These are phyloP conservation scores for Hypoxylon sp. DNA, from an alignment of 2,329 filamentous ascomycete genomes.

Conservation along the genomic window DNA sequence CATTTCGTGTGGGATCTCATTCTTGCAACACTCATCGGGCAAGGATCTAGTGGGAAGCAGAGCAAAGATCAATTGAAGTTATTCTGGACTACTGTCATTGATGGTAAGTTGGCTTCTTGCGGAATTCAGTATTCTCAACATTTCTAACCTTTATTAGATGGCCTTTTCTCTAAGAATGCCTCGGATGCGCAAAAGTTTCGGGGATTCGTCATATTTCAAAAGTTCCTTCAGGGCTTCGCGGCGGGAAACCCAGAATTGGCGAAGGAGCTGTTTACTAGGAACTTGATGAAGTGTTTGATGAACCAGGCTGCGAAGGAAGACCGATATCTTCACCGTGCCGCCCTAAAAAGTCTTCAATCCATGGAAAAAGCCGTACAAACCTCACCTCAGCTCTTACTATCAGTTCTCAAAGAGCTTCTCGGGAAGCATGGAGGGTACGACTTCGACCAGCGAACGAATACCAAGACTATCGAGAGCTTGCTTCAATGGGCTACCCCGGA, in stretches of 20 bases:
- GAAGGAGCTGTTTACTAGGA: slow-evolving; percentile 77
- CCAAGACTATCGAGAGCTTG: slow-evolving; percentile 82
- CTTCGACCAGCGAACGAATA: slow-evolving; percentile 87
- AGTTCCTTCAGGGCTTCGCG: slow-evolving; percentile 67
- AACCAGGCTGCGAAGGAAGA: slow-evolving; percentile 83
- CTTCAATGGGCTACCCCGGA: slow-evolving; percentile 66
- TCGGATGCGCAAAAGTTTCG: slow-evolving; percentile 91
- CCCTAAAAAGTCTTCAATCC: slow-evolving; percentile 76
- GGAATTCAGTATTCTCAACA: too few relatives aligned
- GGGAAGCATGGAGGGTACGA: slow-evolving; percentile 75
- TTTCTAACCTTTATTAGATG: slow-evolving; percentile 61
- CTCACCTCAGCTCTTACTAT: slow-evolving; percentile 65
- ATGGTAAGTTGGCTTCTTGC: slow-evolving; percentile 67
- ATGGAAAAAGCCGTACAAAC: slow-evolving; percentile 71
- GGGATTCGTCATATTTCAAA: slow-evolving; percentile 87
- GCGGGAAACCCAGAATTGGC: slow-evolving; percentile 58
- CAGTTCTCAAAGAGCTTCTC: slow-evolving; percentile 73
- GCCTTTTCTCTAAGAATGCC: slow-evolving; percentile 81
- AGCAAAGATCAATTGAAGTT: slow-evolving; percentile 67
- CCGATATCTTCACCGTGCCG: slow-evolving; percentile 80
- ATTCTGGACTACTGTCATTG: slow-evolving; percentile 88
- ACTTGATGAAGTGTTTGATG: slow-evolving; percentile 81
- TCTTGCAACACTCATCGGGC: slow-evolving; percentile 61
- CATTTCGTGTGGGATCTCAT: slow-evolving; percentile 90
- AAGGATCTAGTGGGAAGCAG: slow-evolving; percentile 45